Percentiles rank a stretch among this genome's conserved stretches.
phyloP scores from a whole-genome alignment of 129 eudicot genomes.

The Chrysanthemum lavandulifolium region DNA sequence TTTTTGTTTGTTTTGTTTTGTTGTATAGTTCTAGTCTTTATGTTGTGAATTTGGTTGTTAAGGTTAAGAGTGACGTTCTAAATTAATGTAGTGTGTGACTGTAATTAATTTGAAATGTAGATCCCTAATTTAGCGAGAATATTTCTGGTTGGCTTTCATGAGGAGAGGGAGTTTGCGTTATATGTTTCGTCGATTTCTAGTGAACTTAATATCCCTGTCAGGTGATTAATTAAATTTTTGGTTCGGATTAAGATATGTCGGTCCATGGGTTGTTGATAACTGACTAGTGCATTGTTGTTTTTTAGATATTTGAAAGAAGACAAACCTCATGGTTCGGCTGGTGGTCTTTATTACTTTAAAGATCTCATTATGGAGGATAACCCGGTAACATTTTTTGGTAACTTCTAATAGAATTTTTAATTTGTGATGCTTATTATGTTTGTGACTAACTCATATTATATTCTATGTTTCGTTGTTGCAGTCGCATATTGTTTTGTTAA shows the following conservation, averaged over 20 bases:
- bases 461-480: slow-evolving; percentile 38
- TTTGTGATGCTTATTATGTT: slow-evolving; percentile 7
- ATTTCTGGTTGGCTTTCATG: slow-evolving; percentile 76
- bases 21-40: background rate
- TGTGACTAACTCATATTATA: background rate
- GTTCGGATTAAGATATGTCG: background rate
- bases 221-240: slow-evolving; percentile 41
- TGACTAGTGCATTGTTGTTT: slow-evolving; percentile 6
- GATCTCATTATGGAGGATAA: slow-evolving; percentile 88
- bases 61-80: too few relatives aligned
- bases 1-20: background rate
- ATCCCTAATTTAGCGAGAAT: slow-evolving; percentile 84
- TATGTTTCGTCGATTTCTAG: slow-evolving; percentile 87
- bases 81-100: background rate
- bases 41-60: background rate
- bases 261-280: slow-evolving; percentile 5
- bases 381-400: slow-evolving; percentile 48
- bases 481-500: slow-evolving; percentile 93
- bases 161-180: slow-evolving; percentile 81
- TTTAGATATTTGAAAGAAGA: slow-evolving; percentile 88
- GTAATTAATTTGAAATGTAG: slow-evolving; percentile 33
- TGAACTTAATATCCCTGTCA: slow-evolving; percentile 93
- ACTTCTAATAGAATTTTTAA: background rate
- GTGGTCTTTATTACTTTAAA: slow-evolving; percentile 77
- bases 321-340: slow-evolving; percentile 98